Percentiles rank a stretch among this genome's conserved stretches.
Conservation (phyloP, 768 basidiomycete genomes). For the Leccinum barrowsii region DNA sequence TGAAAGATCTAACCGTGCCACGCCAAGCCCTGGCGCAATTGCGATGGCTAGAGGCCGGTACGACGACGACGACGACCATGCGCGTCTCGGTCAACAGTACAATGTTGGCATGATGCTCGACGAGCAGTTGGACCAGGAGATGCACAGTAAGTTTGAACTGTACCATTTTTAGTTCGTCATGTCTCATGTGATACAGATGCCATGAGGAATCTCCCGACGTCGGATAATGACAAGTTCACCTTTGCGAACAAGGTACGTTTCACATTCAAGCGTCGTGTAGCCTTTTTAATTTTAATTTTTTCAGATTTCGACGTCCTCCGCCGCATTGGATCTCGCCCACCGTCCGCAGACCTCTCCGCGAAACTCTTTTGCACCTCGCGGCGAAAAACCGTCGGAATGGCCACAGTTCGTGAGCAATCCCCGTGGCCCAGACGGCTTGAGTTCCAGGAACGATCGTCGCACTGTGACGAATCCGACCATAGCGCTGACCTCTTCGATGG, state of each 20-base stretch:
- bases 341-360: constrained; percentile 78
- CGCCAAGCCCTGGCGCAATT: constrained; percentile 51
- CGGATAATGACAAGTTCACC: constrained; percentile 84
- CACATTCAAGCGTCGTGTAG: background rate
- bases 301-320: constrained; percentile 83
- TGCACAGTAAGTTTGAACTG: constrained; percentile 67
- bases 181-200: constrained; percentile 54
- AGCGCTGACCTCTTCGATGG: constrained; percentile 56
- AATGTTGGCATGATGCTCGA: constrained; percentile 91
- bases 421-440: constrained; percentile 57
- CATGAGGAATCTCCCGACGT: constrained; percentile 83
- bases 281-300: background rate
- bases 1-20: constrained; percentile 54
- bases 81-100: constrained; percentile 58
- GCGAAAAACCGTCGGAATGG: constrained; percentile 88
- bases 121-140: constrained; percentile 90
- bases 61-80: constrained; percentile 56
- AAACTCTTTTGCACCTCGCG: constrained; percentile 52
- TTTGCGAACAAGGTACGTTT: constrained; percentile 61
- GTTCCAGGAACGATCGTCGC: constrained; percentile 59
- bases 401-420: constrained; percentile 74
- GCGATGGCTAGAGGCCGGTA: constrained; percentile 53
- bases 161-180: constrained; percentile 5
- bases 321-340: constrained; percentile 90
- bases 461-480: constrained; percentile 73